Evolutionary conservation across 805 yeast species (phyloP), one percentile per base, ranked within the genome.

Genomic region (Phaffomyces thermotolerans): DNA sequence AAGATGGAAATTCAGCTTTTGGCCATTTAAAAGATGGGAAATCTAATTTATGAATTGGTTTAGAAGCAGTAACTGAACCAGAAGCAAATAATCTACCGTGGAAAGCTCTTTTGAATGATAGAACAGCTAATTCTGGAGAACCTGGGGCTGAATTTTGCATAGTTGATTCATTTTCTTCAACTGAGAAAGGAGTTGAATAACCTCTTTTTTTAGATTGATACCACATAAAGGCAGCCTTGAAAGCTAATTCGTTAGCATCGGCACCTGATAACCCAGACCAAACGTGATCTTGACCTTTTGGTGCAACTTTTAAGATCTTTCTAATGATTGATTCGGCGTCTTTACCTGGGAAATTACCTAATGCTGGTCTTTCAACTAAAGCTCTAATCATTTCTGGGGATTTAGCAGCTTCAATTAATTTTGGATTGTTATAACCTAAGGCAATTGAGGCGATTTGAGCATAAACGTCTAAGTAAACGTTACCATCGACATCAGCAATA

Each of bases 1-100:
- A 81, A 41, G 75, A 56, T 51, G 98, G 98, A 72, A 81, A 90
- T 50, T 87, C 88, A 44, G 96, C 96, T 64, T 85, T 89, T 60
- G 98, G 98, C 97, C 97, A 90, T 60, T 86, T 78, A 72, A 90
- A 90, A 7, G 95, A 80, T 48, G 98, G 98, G 68, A 91, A 72
- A 65, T 83, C 90, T 61, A 90, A 71, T 71, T 91, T 90, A 73
- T 90, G 98, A 56, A 91, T 77, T 52, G 97, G 96, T 72, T 88
- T 91, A 45, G 96, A 88, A 64, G 95, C 79, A 34, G 98, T 90
- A 52, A 87, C 79, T 7, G 96, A 84, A 36, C 86, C 89, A 43
- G 95, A 77, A 22, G 96, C 98, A 68, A 90, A 88, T 51, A 89
- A 68, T 67, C 98, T 80, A 52, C 98, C 98, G 63, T 90, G 98